phyloP scores from a whole-genome alignment of 179 eudicot genomes.

The Spinacia oleracea region DNA sequence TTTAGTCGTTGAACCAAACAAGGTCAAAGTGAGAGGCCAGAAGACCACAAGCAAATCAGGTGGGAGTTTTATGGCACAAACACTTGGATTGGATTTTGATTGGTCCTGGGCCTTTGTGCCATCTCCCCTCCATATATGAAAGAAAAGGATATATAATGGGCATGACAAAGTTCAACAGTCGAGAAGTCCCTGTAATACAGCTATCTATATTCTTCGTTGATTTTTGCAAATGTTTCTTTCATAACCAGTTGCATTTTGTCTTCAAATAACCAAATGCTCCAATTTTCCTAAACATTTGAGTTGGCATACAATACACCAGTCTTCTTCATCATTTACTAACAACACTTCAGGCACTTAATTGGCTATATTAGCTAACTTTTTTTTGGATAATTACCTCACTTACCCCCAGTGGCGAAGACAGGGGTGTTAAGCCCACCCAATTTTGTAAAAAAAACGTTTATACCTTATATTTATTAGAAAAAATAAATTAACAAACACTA shows the following conservation, averaged over 20 bases:
- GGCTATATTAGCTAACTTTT: too few relatives aligned
- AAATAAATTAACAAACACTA: too few relatives aligned
- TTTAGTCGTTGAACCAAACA: too few relatives aligned
- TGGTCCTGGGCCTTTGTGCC: not conserved
- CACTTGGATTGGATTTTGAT: not conserved
- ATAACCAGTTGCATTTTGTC: slow-evolving; percentile 14
- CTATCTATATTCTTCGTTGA: not conserved
- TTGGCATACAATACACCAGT: not conserved
- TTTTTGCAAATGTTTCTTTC: slow-evolving; percentile 13
- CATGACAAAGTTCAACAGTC: not conserved
- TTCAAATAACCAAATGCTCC: not conserved
- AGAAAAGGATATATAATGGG: not conserved
- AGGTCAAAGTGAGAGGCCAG: not conserved
- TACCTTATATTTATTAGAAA: too few relatives aligned
- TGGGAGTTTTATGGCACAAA: slow-evolving; percentile 5
- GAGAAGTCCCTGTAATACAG: not conserved
- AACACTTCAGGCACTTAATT: not conserved
- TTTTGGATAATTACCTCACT: not conserved
- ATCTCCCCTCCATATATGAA: slow-evolving; percentile 8
- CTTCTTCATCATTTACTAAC: not conserved
- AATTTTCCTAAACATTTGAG: not conserved
- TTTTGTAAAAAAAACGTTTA: too few relatives aligned
- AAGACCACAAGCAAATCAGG: slow-evolving; percentile 3
- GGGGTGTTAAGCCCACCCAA: too few relatives aligned
- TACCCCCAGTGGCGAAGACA: too few relatives aligned